Conservation (phyloP, 768 basidiomycete species). For the Leucocoprinus birnbaumii region DNA sequence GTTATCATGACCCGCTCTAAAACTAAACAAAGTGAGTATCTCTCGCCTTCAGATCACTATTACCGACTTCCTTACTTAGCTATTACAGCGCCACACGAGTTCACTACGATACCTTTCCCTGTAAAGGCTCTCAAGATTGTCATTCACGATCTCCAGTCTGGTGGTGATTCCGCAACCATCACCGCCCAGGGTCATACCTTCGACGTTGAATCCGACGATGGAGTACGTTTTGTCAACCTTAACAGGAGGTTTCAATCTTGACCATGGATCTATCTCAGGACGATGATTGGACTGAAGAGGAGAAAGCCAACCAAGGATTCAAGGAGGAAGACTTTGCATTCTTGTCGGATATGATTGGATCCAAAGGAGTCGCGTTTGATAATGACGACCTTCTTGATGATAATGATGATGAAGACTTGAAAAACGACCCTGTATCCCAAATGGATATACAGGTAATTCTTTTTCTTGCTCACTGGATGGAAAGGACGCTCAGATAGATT, state of each 20-base stretch:
- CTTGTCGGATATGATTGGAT: slow-evolving; percentile 81
- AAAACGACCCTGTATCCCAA: slow-evolving; percentile 80
- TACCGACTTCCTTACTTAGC: slow-evolving; percentile 10
- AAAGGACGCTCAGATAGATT: background rate
- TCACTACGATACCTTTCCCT: slow-evolving; percentile 83
- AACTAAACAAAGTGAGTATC: slow-evolving; percentile 74
- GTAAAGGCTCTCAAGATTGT: slow-evolving; percentile 91
- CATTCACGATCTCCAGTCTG: slow-evolving; percentile 77
- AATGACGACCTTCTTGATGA: slow-evolving; percentile 75
- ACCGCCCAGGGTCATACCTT: slow-evolving; percentile 48
- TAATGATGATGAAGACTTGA: slow-evolving; percentile 84
- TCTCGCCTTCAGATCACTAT: slow-evolving; percentile 2
- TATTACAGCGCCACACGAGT: slow-evolving; percentile 76
- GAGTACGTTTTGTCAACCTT: slow-evolving; percentile 32
- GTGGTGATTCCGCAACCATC: slow-evolving; percentile 70
- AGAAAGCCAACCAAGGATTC: slow-evolving; percentile 51
- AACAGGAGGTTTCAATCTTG: background rate
- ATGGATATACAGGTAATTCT: slow-evolving; percentile 70
- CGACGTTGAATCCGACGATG: slow-evolving; percentile 76
- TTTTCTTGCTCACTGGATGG: background rate
- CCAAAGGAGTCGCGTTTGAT: slow-evolving; percentile 69
- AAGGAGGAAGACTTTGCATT: slow-evolving; percentile 80
- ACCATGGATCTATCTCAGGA: slow-evolving; percentile 41
- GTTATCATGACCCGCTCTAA: slow-evolving; percentile 97
- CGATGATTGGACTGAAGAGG: slow-evolving; percentile 95